Evolutionary conservation across 2,329 filamentous ascomycete genomes (phyloP), one percentile per base, ranked within the genome.

Genomic region (Penicillium hordei): DNA sequence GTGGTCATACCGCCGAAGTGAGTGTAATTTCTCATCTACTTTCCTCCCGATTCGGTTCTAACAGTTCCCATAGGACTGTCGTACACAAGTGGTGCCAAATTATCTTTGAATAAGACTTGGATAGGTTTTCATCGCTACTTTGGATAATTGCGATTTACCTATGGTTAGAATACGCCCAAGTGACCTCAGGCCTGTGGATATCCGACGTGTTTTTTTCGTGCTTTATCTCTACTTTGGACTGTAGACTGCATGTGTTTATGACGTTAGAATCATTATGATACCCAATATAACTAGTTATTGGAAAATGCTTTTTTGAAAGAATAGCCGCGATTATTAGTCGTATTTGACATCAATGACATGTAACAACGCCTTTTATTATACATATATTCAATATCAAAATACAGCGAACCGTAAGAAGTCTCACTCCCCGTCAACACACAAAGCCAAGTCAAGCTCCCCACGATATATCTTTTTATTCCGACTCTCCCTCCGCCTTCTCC

Each of bases 1-100:
- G 77, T 88, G 12, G 78, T 82, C 2, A 71, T 59, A 25, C 80
- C 80, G 1, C 78, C 86, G 19, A 82, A 76, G 84, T 85, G 72
- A 69, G 80, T 69, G 25, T 36, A 2, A 1, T 40, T 48, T 31
- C 3, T 49, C 53, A 29, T 21, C 10, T 43, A 10, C 7, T 12
- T n/a, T n/a, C n/a, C n/a, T n/a, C 48, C 19, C 19, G 33, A 38
- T 27, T 48, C 5, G 6, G 4, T 19, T 49, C 60, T 62, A 42
- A 65, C 13, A 17, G 2, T 39, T 27, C 48, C 48, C 25, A 13
- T 48, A 75, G 72, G 51, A 73, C 69, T 51, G 33, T 56, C 10
- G 8, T 62, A 25, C 63, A 67, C 31, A 69, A 64, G 40, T 61
- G 58, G 31, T 55, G 66, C 42, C 59, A 60, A 36, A 60, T 65